Evolutionary conservation across 805 yeast genomes (phyloP), one percentile per base, ranked within the genome.

Genomic region (Suhomyces canberraensis): DNA sequence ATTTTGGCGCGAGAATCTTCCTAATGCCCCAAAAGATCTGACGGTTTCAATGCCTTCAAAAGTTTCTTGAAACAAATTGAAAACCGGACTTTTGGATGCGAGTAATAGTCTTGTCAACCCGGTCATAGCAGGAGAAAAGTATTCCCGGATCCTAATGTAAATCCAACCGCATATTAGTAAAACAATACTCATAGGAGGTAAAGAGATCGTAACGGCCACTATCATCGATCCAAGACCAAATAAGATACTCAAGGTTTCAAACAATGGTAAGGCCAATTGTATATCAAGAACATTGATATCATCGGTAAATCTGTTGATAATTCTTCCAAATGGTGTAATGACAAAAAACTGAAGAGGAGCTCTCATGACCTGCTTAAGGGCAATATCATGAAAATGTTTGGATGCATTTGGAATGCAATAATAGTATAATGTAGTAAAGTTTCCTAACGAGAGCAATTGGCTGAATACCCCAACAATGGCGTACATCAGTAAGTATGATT

Each of bases 331-430:
- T n/a, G n/a, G n/a, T n/a, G 71, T 65, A 16, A 68, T 63, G 39
- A 64, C 71, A 35, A 64, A 65, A 37, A 64, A 65, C 11, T 64
- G 54, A 70, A 65, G 64, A 16, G 71, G 71, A 2, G 69, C 54
- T 39, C 66, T 51, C 36, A 65, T 50, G 1, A 65, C 60, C 8
- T 58, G 41, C 19, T 42, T 38, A 5, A 67, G 61, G 69, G 64
- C 61, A 15, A 48, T 52, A 29, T 64, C 66, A 38, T 65, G 71
- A 48, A 63, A 61, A 37, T 52, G 48, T 26, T 34, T 48, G 19
- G 66, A 56, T 8, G 61, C 65, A 35, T 49, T 53, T 25, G 61
- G 51, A 11, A 54, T 55, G 41, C 60, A 52, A 34, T 42, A 55
- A 5, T 58, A 45, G 61, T 64, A 61, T 5, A n/a, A n/a, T n/a